Evolutionary conservation across 1,284 basidiomycete genomes (phyloP).

Genomic region (Xerocomus alliaceus): DNA sequence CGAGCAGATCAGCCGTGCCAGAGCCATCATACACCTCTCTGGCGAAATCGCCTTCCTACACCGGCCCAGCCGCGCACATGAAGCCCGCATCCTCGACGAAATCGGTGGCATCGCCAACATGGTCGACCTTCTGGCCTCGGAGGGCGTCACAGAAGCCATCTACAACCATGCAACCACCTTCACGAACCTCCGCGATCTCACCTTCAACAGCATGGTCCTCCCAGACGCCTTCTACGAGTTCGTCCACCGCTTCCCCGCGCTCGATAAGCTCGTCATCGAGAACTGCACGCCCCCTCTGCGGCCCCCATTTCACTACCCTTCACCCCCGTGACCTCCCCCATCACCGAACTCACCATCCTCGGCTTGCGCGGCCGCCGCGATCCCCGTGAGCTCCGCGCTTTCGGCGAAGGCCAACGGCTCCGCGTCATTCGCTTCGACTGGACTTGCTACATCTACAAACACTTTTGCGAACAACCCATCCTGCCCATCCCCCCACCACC

Average conservation of each 20-base stretch:
- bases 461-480: constrained; percentile 26
- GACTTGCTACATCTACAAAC: constrained; percentile 47
- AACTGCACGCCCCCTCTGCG: constrained; percentile 42
- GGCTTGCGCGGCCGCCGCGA: constrained; percentile 36
- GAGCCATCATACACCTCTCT: constrained; percentile 28
- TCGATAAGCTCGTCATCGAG: constrained; percentile 46
- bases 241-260: constrained; percentile 43
- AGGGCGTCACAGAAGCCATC: constrained; percentile 36
- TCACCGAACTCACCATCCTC: constrained; percentile 46
- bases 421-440: constrained; percentile 46
- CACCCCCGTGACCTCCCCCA: constrained; percentile 45
- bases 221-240: constrained; percentile 41
- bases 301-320: constrained; percentile 17
- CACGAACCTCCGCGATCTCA: constrained; percentile 41
- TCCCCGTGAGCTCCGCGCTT: constrained; percentile 29
- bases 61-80: constrained; percentile 28
- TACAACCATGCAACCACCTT: constrained; percentile 40
- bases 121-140: constrained; percentile 38
- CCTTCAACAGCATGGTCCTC: constrained; percentile 43
- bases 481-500: not conserved
- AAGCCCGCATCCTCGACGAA: constrained; percentile 37
- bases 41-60: constrained; percentile 19
- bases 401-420: constrained; percentile 44
- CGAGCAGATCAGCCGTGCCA: constrained; percentile 37
- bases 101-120: constrained; percentile 23